Evolutionary conservation across 352 stramenopile species (phyloP), one percentile per base, ranked within the genome.

Genomic region (Phytopythium ostracodes): DNA sequence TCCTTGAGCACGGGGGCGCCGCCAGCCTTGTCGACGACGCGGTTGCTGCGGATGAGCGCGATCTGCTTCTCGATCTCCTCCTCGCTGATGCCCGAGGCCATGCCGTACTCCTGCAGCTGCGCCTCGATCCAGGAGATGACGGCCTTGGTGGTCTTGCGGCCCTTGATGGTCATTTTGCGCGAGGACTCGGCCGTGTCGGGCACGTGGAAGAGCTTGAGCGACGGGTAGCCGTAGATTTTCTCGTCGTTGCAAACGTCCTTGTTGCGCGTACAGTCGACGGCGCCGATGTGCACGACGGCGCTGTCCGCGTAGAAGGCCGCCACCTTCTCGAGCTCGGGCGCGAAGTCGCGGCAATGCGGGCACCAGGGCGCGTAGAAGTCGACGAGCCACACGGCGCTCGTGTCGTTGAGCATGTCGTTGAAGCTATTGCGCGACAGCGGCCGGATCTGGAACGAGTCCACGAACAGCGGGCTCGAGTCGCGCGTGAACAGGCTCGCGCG

Each of bases 301-400:
- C 72, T 79, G 18, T 76, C 72, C 20, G 71, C 75, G 56, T 94
- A 92, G 42, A 92, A 88, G 10, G 70, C 75, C 24, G 79, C 81
- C 25, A 94, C 68, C 53, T 79, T 82, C 47, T 94, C 87, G 70
- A 75, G 84, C 50, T 86, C 73, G 7, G 87, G 84, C 49, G 87
- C 87, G 44, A 96, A 91, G 33, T 88, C 57, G 59, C 78, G 77
- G 63, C 85, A 96, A 64, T 96, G 87, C 27, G 81, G 81, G 62
- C 87, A 96, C 87, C 84, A 94, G 10, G 87, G 83, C 42, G 87
- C 76, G 68, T 96, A 96, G 62, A 92, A 96, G 63, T 96, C 84
- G 31, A 96, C 73, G 44, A 93, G 53, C 84, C 84, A 94, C 27
- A 91, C 79, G 2, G 72, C 73, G 63, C 81, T 55, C 8, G 76